Base-by-base conservation (phyloP, 2,329 filamentous ascomycete genomes). In the Venturia effusa region DNA sequence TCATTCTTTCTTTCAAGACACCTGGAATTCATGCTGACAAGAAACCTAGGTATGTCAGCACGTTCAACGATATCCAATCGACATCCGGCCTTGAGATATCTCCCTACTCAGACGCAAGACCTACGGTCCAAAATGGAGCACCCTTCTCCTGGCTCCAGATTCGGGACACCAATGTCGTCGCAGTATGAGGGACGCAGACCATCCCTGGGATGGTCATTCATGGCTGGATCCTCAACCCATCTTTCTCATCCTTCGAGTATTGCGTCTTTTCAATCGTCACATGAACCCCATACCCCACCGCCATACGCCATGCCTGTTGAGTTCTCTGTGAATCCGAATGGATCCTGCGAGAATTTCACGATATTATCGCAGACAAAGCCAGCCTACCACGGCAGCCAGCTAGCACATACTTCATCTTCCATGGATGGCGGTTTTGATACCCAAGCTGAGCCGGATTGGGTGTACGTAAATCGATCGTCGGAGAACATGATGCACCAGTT, bases 151-250 rank as follows among this genome's bases (percentile, higher is more conserved):
- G 27, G 41, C 37, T 40, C 37, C 22, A 43, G 40, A 41, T 37
- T 60, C 59, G 34, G 34, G n/a, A 60, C 59, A 40, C 59, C 59
- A 17, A 43, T 40, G 59, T 60, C 59, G 32, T 60, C 37, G 30
- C 34, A 40, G 17, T 60, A 37, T 27, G 59, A 60, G 34, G 59
- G 34, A 32, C 34, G 59, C 34, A 27, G 59, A 43, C 40, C 37
- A 15, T 60, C 59, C 37, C 34, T 60, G 30, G 59, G 37, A 27
- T 60, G 40, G 59, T 60, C 59, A 5, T 60, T 60, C 22, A 32
- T 40, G 34, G 37, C 24, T 19, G 34, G 34, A 60, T 27, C 40
- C 32, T 41, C 59, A 19, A 32, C 37, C 6, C 59, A 41, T 4
- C 40, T 37, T 13, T 43, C 59, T 17, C 37, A 60, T 60, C 59